Percentiles rank a stretch among this genome's conserved stretches.
phyloP scores from a whole-genome alignment of 2,329 filamentous ascomycete species.

The Fusarium longipes region DNA sequence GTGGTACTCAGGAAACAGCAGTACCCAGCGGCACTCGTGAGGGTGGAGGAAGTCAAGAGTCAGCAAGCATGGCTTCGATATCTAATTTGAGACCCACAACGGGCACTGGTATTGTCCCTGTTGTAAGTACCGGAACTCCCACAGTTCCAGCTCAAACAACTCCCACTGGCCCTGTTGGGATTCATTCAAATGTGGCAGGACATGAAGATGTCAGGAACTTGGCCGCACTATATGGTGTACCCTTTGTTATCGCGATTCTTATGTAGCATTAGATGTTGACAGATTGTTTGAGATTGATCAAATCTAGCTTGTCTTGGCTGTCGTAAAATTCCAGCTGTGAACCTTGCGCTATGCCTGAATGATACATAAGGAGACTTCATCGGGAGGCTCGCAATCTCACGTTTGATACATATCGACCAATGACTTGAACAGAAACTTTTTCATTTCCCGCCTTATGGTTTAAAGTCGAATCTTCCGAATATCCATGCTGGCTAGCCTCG shows the following conservation, averaged over 20 bases:
- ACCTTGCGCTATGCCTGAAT: too few relatives aligned
- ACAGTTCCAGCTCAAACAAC: neutral
- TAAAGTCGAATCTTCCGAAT: too few relatives aligned
- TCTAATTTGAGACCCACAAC: neutral
- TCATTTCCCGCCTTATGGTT: too few relatives aligned
- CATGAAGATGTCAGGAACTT: neutral
- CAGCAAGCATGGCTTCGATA: neutral
- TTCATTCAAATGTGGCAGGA: neutral
- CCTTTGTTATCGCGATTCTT: neutral
- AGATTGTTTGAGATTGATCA: too few relatives aligned
- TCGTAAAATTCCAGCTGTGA: too few relatives aligned
- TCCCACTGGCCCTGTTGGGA: neutral
- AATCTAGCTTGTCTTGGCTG: too few relatives aligned
- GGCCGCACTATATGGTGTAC: neutral
- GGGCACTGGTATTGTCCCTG: neutral
- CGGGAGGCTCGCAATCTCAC: too few relatives aligned
- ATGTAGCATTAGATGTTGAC: too few relatives aligned
- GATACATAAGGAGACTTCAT: too few relatives aligned
- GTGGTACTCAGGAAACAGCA: neutral
- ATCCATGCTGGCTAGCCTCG: too few relatives aligned
- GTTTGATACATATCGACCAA: too few relatives aligned
- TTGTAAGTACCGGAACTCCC: neutral
- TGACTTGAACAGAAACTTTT: too few relatives aligned
- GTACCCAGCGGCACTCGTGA: neutral
- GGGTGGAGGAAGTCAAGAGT: neutral